Evolutionary conservation across 768 basidiomycete genomes (phyloP), one percentile per base, ranked within the genome.

Genomic region (Symmetrospora coprosmae): DNA sequence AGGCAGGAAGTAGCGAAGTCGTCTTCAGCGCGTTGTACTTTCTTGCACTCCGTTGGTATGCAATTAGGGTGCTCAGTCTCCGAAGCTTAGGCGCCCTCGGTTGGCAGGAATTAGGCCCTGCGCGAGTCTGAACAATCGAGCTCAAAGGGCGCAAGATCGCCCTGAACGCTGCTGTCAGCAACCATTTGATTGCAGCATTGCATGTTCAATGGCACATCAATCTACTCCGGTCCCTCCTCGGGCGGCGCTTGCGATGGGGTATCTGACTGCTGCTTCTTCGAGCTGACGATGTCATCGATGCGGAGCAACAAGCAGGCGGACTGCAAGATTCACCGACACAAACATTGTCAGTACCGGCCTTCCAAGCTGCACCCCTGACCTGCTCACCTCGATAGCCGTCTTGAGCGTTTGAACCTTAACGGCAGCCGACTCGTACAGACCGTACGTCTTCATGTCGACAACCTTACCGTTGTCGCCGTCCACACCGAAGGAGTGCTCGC

Each of bases 351-450:
- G n/a, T 64, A 49, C 52, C 37, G 49, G 4, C 4, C 34, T 21
- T 25, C 38, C 19, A 11, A 46, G 25, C 38, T 25, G 8, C 28
- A 43, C 17, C 21, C 19, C 19, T 25, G 30, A 41, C 14, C 35
- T 45, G 39, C 23, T 30, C 34, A 34, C 67, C 72, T 99, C 90
- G 68, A 97, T 84, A 17, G 94, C 91, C 7, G 91, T 99, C 79
- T 97, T 96, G 70, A 92, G 75, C 8, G 83, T 96, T 78, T 97
- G 92, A 34, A 92, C 84, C 85, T 97, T 97, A 70, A 99, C 92
- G 66, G 87, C 89, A 4, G 92, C 90, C 34, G 86, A 88, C 75
- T 99, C 94, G 66, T 87, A 87, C 62, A 99, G 75, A 1, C 90
- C 90, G 72, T 96, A 94, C 45, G 76, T 74, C 71, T 88, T 90